Base-by-base conservation (phyloP, 371 early-diverging fungal species). In the Mucor racemosus region DNA sequence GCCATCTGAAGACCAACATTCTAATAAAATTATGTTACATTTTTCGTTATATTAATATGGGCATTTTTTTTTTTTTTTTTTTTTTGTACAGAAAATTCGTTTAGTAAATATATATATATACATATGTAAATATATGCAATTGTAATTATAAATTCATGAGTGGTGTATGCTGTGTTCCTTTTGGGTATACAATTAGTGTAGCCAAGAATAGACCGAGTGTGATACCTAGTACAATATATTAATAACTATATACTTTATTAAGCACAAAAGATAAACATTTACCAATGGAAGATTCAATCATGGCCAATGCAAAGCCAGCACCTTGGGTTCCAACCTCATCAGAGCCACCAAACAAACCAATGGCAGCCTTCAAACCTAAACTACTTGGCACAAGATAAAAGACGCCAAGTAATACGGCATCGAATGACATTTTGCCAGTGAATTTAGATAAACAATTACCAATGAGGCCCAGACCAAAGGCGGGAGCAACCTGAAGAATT, bases 181-280 rank as follows among this genome's bases (percentile, higher is more conserved):
- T 79, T 13, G 89, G 86, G 66, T 85, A 88, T 58, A 86, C 82
- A 14, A 87, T 69, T 59, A 87, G 65, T 0, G 85, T 81, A 5
- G 86, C 83, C 42, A 81, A 71, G 66, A 88, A 88, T 36, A 88
- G 66, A 0, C 89, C 89, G 38, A 88, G 75, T 0, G 87, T 84
- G 40, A 88, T 87, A 15, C 85, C 72, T 71, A 65, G 15, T 8
- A 55, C 41, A 33, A 40, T 21, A 31, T 40, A 14, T 5, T 10
- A 50, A 40, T 33, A 21, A 9, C 4, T 36, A 50, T 48, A 7
- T 55, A 9, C 13, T 53, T 38, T 5, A 26, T 26, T 26, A 26
- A 26, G 26, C 26, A 26, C 26, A 38, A 38, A 38, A 3, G 11
- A 7, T 9, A 38, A 38, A 38, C 38, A 38, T 56, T 64, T 70